phyloP scores from a whole-genome alignment of 2,329 filamentous ascomycete species.

The Dryadomyces sulphureus region DNA sequence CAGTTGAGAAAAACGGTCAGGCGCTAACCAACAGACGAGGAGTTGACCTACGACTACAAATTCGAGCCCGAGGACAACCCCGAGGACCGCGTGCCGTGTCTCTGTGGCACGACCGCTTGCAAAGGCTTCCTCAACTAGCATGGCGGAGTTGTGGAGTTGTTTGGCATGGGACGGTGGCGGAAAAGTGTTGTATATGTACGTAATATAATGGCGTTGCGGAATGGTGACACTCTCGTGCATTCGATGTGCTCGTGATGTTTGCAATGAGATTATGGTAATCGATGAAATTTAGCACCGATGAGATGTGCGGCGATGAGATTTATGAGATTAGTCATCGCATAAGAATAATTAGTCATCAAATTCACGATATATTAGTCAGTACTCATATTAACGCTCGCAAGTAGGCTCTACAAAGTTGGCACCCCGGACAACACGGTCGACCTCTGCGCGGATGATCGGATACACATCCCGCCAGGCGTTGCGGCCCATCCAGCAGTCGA shows the following conservation, averaged over 20 bases:
- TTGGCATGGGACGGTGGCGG: not conserved
- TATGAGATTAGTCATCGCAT: too few relatives aligned
- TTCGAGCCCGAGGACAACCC: constrained; percentile 96
- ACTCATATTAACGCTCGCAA: too few relatives aligned
- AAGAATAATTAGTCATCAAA: too few relatives aligned
- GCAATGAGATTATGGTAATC: too few relatives aligned
- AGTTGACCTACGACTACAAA: constrained; percentile 99
- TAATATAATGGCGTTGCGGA: not conserved
- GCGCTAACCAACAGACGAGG: constrained; percentile 56
- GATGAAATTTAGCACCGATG: too few relatives aligned
- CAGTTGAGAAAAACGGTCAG: too few relatives aligned
- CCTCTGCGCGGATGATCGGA: constrained; percentile 37
- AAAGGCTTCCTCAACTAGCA: constrained; percentile 93
- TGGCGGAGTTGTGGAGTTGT: not conserved
- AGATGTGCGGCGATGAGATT: too few relatives aligned
- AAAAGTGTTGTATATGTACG: not conserved
- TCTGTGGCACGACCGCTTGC: constrained; percentile 89
- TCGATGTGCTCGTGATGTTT: too few relatives aligned
- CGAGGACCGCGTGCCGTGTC: constrained; percentile 88
- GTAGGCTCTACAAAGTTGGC: too few relatives aligned
- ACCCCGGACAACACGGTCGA: constrained; percentile 35
- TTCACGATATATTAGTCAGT: too few relatives aligned
- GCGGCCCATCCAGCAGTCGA: constrained; percentile 48
- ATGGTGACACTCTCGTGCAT: too few relatives aligned
- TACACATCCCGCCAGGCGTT: constrained; percentile 45